phyloP scores from a whole-genome alignment of 306 rosid species.

The Cucumis sativus region Cucumber_9930_V3 NC_026660.2:22852001-22852500 shows the following conservation, averaged over 20 bases:
- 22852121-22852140: too few species aligned
- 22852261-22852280: background rate
- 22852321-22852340: background rate
- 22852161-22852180: too few species aligned
- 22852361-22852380: background rate
- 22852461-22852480: background rate
- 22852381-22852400: background rate
- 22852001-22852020: constrained; percentile 37
- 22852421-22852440: background rate
- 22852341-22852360: background rate
- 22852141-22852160: too few species aligned
- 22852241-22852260: too few species aligned
- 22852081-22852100: background rate
- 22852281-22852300: background rate
- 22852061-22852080: background rate
- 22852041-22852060: background rate
- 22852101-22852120: background rate
- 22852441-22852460: background rate
- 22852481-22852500: background rate
- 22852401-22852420: background rate
- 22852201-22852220: too few species aligned
- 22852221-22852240: too few species aligned
- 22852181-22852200: too few species aligned
- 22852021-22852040: too few species aligned
- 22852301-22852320: background rate